phyloP scores from a whole-genome alignment of 805 yeast genomes.

The Starmerella stigmatis region DNA sequence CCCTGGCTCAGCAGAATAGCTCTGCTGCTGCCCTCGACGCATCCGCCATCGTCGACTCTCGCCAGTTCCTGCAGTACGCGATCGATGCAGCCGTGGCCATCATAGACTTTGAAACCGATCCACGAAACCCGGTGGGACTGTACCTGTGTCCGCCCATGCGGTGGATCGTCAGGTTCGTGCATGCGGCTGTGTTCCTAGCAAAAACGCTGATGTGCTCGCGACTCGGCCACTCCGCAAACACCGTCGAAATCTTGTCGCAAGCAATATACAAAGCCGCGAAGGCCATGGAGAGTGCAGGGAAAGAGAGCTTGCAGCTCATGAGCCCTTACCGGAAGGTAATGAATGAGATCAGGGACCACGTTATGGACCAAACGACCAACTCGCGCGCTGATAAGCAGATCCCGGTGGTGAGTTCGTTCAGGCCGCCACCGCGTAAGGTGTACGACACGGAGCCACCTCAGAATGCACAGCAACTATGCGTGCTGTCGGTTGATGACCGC shows the following conservation, averaged over 20 bases:
- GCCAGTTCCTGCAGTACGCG: conserved; percentile 65
- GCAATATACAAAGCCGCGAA: conserved; percentile 8
- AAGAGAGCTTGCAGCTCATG: conserved; percentile 12
- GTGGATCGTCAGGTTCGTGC: conserved; percentile 77
- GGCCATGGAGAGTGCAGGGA: conserved; percentile 9
- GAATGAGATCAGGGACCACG: conserved; percentile 6
- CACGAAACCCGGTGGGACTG: conserved; percentile 50
- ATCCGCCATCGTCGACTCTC: background rate
- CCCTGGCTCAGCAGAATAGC: conserved; percentile 36
- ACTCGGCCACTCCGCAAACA: background rate
- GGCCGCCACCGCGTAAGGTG: no score
- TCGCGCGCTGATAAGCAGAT: background rate
- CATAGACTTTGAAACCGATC: conserved; percentile 49
- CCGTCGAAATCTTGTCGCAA: background rate
- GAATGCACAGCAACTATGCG: background rate
- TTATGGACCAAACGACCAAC: background rate
- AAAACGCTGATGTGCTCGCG: conserved; percentile 47
- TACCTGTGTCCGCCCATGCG: conserved; percentile 73
- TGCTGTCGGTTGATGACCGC: background rate
- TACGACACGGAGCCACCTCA: no score
- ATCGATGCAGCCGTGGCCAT: conserved; percentile 76
- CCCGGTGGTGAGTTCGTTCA: no score
- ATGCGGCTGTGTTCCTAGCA: conserved; percentile 82
- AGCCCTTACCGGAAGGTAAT: conserved; percentile 10
- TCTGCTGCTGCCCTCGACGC: background rate